Evolutionary conservation across 2,329 filamentous ascomycete species (phyloP).

Genomic region (Xylariaceae sp.): DNA sequence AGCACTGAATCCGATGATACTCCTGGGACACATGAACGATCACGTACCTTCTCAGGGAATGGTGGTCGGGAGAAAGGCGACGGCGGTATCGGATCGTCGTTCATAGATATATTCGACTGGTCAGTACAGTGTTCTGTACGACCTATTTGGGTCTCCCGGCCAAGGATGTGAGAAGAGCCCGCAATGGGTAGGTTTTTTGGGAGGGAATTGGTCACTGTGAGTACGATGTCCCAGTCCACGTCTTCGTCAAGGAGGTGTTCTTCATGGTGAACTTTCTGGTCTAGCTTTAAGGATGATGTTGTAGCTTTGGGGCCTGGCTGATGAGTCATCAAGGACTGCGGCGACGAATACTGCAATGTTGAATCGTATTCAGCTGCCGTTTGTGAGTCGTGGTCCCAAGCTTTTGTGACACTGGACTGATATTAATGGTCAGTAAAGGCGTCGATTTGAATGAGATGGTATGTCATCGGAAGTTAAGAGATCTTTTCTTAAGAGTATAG

Average conservation of each 20-base stretch:
- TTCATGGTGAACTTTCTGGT: neutral
- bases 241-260: slow-evolving; percentile 33
- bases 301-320: neutral
- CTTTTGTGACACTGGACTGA: slow-evolving; percentile 31
- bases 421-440: too few species aligned
- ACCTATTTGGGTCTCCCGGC: neutral
- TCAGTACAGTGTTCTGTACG: neutral
- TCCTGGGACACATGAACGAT: slow-evolving; percentile 51
- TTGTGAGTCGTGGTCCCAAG: slow-evolving; percentile 29
- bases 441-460: too few species aligned
- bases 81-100: slow-evolving; percentile 10
- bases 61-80: slow-evolving; percentile 45
- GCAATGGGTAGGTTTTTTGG: slow-evolving; percentile 8
- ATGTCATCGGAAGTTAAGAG: too few species aligned
- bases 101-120: neutral
- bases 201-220: slow-evolving; percentile 11
- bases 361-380: slow-evolving; percentile 32
- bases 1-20: slow-evolving; percentile 42
- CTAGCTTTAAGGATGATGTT: neutral
- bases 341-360: slow-evolving; percentile 32
- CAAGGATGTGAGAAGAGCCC: slow-evolving; percentile 1
- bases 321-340: neutral
- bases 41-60: slow-evolving; percentile 45
- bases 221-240: slow-evolving; percentile 36
- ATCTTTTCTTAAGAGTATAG: too few species aligned